Base-by-base conservation (phyloP, 169 alveolate genomes). In the Eimeria maxima region DNA sequence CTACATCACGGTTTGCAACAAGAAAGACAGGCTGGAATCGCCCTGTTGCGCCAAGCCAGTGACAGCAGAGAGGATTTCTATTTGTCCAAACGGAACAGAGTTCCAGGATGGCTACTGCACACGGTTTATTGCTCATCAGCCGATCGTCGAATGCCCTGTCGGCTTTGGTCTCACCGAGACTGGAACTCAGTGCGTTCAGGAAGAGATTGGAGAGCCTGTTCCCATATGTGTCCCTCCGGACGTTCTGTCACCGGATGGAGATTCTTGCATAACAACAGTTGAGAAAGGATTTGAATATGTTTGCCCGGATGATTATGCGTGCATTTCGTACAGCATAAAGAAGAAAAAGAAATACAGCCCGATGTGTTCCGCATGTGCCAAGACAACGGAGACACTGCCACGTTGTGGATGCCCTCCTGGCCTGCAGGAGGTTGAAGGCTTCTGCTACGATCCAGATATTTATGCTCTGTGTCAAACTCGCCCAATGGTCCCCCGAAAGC, bases 331-430 rank as follows among this genome's bases (percentile, higher is more conserved):
- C 60, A 42, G 65, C 47, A 45, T 38, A 44, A 86, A 55, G 93
- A 86, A 86, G 80, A 63, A 60, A 81, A 86, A 86, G 57, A 83
- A 83, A 60, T 86, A 86, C 93, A 86, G 93, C 29, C 93, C 93
- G 65, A 42, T 86, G 42, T 86, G 93, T 38, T 86, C 93, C 50
- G 93, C 93, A 47, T 86, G 93, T 13, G 93, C 78, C 80, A 86
- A 60, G 80, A 86, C 80, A 38, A 42, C 76, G 93, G 80, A 86
- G 42, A 63, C 80, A 44, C 81, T n/a, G 80, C 93, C 93, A 57
- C 29, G 1, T 45, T 86, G 93, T 42, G 93, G 93, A 14, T 86
- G 93, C 24, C 93, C 93, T 86, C 50, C 60, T 42, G 93, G 93
- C 60, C 93, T 57, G 63, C 47, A 38, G 45, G 93, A 55, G 63